A percentile compares a stretch with the other conserved stretches of the same genome.
Evolutionary conservation across 1,284 basidiomycete species (phyloP).

Genomic region (Cerrena zonata): DNA sequence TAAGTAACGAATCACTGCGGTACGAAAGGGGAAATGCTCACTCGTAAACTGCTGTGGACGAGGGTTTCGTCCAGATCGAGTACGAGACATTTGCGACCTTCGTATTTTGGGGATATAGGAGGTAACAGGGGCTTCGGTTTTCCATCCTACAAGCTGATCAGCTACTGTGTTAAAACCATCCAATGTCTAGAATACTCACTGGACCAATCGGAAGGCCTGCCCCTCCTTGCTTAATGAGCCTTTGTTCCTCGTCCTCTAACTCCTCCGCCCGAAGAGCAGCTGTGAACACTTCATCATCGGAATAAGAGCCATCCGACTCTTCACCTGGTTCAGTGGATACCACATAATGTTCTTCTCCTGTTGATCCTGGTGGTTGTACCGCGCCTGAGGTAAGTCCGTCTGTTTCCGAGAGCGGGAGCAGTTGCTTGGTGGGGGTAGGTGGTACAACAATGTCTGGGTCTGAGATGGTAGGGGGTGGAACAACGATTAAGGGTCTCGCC

Average conservation of each 20-base stretch:
- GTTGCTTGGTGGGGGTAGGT: constrained; percentile 44
- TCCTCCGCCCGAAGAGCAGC: constrained; percentile 39
- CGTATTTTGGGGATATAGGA: constrained; percentile 66
- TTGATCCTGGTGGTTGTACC: constrained; percentile 68
- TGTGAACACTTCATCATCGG: constrained; percentile 44
- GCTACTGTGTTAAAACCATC: not conserved
- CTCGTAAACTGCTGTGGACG: constrained; percentile 90
- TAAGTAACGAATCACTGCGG: not conserved
- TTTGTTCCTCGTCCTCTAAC: constrained; percentile 72
- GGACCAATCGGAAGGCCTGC: constrained; percentile 76
- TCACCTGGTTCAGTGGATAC: constrained; percentile 31
- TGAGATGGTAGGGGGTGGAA: constrained; percentile 7
- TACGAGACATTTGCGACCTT: constrained; percentile 86
- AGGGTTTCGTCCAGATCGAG: constrained; percentile 95
- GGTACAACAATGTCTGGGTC: constrained; percentile 43
- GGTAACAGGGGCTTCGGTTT: constrained; percentile 84
- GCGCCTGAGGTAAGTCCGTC: constrained; percentile 63
- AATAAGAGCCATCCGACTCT: constrained; percentile 37
- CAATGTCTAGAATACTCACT: constrained; percentile 35
- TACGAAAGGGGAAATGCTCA: constrained; percentile 28
- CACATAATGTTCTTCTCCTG: constrained; percentile 38
- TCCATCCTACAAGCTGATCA: constrained; percentile 58
- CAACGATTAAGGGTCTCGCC: not conserved
- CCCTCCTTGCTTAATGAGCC: constrained; percentile 75
- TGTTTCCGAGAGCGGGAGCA: constrained; percentile 46